These are phyloP conservation scores for Paracamarosporium sp. DNA, from an alignment of 2,329 filamentous ascomycete species.

Conservation along the genomic window DNA sequence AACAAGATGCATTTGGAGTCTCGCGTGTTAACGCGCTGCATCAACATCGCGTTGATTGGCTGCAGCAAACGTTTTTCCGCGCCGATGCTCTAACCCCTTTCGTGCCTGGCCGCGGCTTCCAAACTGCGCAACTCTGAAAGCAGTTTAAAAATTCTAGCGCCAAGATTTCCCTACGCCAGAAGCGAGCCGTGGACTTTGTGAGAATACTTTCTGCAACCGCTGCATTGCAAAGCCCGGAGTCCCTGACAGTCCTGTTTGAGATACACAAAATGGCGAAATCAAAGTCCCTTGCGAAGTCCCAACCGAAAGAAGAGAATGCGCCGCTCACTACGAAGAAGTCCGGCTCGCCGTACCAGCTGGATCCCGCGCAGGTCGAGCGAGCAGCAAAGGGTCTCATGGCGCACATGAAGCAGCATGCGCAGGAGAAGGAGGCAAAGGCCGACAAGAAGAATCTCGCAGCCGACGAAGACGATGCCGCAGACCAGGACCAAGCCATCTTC, in stretches of 20 bases:
- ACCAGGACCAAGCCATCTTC: constrained; percentile 64
- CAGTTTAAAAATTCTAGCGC: constrained; percentile 2
- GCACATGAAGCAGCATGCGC: constrained; percentile 61
- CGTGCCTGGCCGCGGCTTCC: too few relatives aligned
- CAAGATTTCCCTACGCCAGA: background rate
- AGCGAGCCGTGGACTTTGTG: background rate
- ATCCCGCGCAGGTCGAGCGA: constrained; percentile 60
- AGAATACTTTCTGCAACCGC: background rate
- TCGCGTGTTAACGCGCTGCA: background rate
- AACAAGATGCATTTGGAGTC: background rate
- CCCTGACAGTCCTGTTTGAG: too few relatives aligned
- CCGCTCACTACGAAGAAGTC: constrained; percentile 43
- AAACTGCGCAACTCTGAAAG: too few relatives aligned
- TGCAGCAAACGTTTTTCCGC: background rate
- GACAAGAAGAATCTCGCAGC: constrained; percentile 62
- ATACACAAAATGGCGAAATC: constrained; percentile 37
- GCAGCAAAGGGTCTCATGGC: constrained; percentile 66
- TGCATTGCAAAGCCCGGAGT: background rate
- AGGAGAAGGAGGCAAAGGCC: constrained; percentile 55
- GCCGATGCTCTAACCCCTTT: too few relatives aligned
- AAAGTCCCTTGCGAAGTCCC: constrained; percentile 28
- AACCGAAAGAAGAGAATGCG: constrained; percentile 30
- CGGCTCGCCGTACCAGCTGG: constrained; percentile 52
- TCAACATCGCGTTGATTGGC: constrained; percentile 1
- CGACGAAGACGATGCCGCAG: constrained; percentile 52